A percentile compares a stretch with the other conserved stretches of the same genome.
These are phyloP conservation scores for Rusavskia elegans DNA, from an alignment of 495 filamentous ascomycete species.

Conservation along the genomic window DNA sequence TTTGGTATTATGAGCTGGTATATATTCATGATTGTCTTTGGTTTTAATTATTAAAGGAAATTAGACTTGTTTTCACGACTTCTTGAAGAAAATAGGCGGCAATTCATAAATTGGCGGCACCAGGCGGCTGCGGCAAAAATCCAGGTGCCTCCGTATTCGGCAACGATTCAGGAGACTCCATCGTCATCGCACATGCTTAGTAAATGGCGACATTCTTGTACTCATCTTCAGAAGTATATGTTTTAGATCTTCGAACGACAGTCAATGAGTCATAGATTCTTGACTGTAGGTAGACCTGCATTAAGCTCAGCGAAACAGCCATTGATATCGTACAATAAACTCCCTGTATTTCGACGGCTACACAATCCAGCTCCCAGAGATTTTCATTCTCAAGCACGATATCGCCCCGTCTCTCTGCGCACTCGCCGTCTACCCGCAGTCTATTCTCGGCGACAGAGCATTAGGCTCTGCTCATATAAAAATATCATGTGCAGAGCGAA, in stretches of 20 bases:
- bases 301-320: not conserved
- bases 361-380: not conserved
- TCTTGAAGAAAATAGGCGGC: no score
- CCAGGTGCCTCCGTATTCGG: not conserved
- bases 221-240: not conserved
- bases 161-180: not conserved
- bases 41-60: no score
- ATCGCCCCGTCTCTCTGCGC: not conserved
- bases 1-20: no score
- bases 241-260: not conserved
- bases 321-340: not conserved
- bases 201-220: not conserved
- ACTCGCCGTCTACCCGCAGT: not conserved
- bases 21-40: no score
- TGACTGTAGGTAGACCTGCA: not conserved
- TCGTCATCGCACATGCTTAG: not conserved
- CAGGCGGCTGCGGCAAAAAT: no score
- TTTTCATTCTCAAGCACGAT: not conserved
- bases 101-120: no score
- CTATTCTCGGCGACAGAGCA: not conserved
- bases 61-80: no score
- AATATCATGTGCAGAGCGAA: constrained; percentile 23
- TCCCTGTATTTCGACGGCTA: not conserved
- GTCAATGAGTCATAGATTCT: not conserved
- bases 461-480: constrained; percentile 25